phyloP scores from a whole-genome alignment of 2,329 filamentous ascomycete genomes.

The Lasiodiplodia gonubiensis region DNA sequence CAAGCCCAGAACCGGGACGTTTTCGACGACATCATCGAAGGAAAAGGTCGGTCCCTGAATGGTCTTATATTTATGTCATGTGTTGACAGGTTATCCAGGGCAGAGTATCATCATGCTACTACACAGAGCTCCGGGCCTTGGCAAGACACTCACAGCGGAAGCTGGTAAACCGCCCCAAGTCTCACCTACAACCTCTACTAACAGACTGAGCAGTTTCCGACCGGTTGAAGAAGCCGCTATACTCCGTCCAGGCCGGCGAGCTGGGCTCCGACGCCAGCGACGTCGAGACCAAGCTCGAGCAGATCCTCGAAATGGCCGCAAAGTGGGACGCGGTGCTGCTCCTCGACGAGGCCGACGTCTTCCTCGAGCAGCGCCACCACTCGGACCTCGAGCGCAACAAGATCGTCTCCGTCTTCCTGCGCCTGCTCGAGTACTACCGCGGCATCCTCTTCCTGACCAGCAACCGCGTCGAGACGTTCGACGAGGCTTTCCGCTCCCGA shows the following conservation, averaged over 20 bases:
- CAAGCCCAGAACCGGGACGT: conserved; percentile 32
- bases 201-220: conserved; percentile 37
- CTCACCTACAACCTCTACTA: no score
- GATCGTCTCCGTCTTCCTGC: conserved; percentile 37
- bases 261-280: conserved; percentile 53
- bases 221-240: conserved; percentile 50
- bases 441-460: conserved; percentile 42
- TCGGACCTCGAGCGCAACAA: conserved; percentile 58
- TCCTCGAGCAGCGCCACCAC: conserved; percentile 55
- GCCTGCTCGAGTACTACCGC: conserved; percentile 27
- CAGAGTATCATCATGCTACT: conserved; percentile 28
- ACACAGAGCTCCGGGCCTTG: conserved; percentile 15
- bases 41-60: conserved; percentile 35
- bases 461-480: conserved; percentile 34
- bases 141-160: conserved; percentile 28
- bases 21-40: conserved; percentile 42
- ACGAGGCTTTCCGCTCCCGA: conserved; percentile 34
- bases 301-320: conserved; percentile 56
- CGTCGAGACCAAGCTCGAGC: conserved; percentile 56
- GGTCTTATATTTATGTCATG: no score
- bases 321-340: conserved; percentile 61
- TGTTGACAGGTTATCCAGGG: neutral
- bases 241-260: conserved; percentile 56
- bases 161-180: neutral
- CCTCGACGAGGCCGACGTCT: conserved; percentile 62